Percentiles rank a stretch among this genome's conserved stretches.
Evolutionary conservation across 73 alveolate species (phyloP).

Genomic region (Breviolum minutum): DNA sequence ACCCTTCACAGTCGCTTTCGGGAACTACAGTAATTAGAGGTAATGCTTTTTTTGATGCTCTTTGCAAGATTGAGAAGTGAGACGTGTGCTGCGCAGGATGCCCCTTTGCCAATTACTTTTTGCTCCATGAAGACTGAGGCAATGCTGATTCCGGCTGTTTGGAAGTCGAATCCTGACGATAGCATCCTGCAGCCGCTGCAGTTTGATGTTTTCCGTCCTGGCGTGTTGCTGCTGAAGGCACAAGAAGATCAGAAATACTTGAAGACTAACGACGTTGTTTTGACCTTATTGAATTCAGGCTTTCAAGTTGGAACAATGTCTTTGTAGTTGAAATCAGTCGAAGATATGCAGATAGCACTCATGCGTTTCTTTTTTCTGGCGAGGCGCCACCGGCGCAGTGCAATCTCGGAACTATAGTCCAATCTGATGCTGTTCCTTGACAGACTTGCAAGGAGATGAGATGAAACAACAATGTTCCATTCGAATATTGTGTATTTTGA

Average conservation of each 20-base stretch:
- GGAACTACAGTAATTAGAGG: no score
- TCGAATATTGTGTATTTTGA: no score
- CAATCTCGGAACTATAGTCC: slow-evolving; percentile 68
- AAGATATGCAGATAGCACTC: no score
- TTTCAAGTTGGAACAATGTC: no score
- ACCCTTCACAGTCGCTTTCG: no score
- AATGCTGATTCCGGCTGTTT: slow-evolving; percentile 25
- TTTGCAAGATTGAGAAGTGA: not conserved
- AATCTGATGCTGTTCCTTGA: not conserved
- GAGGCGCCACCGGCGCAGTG: slow-evolving; percentile 43
- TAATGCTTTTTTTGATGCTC: not conserved
- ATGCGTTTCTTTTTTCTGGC: no score
- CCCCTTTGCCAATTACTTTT: not conserved
- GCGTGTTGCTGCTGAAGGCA: slow-evolving; percentile 26
- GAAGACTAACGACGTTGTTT: no score
- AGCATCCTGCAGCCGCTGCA: not conserved
- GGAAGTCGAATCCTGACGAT: slow-evolving; percentile 33
- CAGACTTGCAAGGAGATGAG: not conserved
- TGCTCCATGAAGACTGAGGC: not conserved
- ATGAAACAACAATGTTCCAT: no score
- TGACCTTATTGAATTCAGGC: no score
- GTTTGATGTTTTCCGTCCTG: slow-evolving; percentile 44
- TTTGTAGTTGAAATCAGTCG: no score
- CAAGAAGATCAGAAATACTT: not conserved
- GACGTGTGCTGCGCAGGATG: no score